Conservation (phyloP, 768 basidiomycete genomes). For the Obba rivulosa region DNA sequence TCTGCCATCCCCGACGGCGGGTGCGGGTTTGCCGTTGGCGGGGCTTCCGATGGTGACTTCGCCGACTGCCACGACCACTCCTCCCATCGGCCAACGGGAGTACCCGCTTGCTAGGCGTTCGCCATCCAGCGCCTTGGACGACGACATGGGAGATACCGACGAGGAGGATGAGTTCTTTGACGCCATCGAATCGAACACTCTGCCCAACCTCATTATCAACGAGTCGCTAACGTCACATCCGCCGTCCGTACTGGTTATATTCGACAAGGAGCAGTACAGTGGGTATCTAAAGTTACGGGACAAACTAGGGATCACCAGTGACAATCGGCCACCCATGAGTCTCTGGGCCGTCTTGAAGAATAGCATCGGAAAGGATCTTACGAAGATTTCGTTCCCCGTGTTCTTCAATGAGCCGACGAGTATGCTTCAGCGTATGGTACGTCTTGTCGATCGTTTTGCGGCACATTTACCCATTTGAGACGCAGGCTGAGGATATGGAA, state of each 20-base stretch:
- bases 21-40: neutral
- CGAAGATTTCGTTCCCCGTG: constrained; percentile 92
- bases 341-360: constrained; percentile 94
- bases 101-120: constrained; percentile 5
- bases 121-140: constrained; percentile 18
- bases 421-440: constrained; percentile 92
- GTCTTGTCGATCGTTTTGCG: constrained; percentile 10
- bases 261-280: constrained; percentile 46
- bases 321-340: constrained; percentile 84
- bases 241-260: constrained; percentile 26
- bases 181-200: constrained; percentile 79
- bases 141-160: constrained; percentile 46
- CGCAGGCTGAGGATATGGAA: constrained; percentile 91
- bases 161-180: constrained; percentile 98
- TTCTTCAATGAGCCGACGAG: constrained; percentile 93
- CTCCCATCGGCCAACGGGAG: neutral
- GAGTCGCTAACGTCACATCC: constrained; percentile 51
- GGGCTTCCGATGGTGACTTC: constrained; percentile 2
- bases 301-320: constrained; percentile 55
- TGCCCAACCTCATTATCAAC: constrained; percentile 72
- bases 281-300: constrained; percentile 65
- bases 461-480: neutral
- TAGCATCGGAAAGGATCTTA: constrained; percentile 94
- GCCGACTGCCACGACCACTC: neutral
- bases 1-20: neutral